Conservation (phyloP, 306 rosid species). For the Sesbania bispinosa region DNA sequence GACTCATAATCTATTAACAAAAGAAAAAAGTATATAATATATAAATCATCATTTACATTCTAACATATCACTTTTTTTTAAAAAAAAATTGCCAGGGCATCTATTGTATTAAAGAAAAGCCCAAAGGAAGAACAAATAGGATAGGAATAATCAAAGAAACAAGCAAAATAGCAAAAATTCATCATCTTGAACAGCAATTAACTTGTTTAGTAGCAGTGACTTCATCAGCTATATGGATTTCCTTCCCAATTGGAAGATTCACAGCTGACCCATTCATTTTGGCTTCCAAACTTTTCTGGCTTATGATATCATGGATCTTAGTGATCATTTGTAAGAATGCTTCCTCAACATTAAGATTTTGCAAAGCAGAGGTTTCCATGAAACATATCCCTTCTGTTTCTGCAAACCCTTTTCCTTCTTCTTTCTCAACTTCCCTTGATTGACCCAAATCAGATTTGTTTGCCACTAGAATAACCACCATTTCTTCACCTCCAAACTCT, state of each 20-base stretch:
- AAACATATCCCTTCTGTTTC: constrained; percentile 66
- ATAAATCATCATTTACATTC: too few species aligned
- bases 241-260: constrained; percentile 44
- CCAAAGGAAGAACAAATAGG: too few species aligned
- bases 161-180: constrained; percentile 15
- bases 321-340: constrained; percentile 70
- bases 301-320: constrained; percentile 60
- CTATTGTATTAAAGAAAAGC: too few species aligned
- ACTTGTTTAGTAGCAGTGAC: constrained; percentile 77
- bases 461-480: constrained; percentile 73
- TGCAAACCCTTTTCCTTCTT: constrained; percentile 63
- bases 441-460: constrained; percentile 68
- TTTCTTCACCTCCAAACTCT: constrained; percentile 59
- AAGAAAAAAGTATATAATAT: too few species aligned
- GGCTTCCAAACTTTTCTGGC: constrained; percentile 57
- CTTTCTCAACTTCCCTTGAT: constrained; percentile 63
- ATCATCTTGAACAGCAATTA: constrained; percentile 51
- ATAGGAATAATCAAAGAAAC: not conserved
- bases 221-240: constrained; percentile 60
- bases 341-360: constrained; percentile 74
- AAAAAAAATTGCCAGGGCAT: too few species aligned
- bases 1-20: too few species aligned
- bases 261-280: constrained; percentile 25
- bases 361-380: constrained; percentile 92
- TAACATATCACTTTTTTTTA: too few species aligned